These are phyloP conservation scores for Vigna radiata DNA, from an alignment of 306 rosid species.

Conservation along the genomic window DNA sequence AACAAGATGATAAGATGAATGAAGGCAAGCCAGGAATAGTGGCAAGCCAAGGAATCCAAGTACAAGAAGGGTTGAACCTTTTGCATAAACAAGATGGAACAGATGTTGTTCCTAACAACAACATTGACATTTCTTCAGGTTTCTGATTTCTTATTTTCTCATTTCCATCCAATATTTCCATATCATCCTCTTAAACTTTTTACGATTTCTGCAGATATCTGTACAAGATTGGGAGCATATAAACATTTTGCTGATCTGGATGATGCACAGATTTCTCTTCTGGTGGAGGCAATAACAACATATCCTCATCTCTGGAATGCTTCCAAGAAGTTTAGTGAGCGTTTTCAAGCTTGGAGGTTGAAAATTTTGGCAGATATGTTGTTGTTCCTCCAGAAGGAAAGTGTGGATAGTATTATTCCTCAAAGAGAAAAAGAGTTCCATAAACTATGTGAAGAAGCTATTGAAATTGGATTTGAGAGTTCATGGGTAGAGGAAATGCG, in stretches of 20 bases:
- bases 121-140: not conserved
- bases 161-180: not conserved
- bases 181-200: not conserved
- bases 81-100: not conserved
- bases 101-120: not conserved
- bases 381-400: conserved; percentile 28
- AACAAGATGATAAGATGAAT: not conserved
- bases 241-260: conserved; percentile 24
- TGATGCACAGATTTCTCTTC: conserved; percentile 33
- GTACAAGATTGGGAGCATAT: conserved; percentile 6
- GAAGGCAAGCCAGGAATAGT: not conserved
- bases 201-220: not conserved
- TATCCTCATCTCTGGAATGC: conserved; percentile 39
- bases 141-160: not conserved
- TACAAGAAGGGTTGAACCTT: not conserved
- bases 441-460: conserved; percentile 20
- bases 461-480: conserved; percentile 11
- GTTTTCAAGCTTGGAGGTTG: conserved; percentile 35
- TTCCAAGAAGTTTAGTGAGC: not conserved
- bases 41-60: not conserved
- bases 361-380: not conserved
- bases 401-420: not conserved
- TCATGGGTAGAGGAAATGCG: conserved; percentile 41
- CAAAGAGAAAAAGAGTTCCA: conserved; percentile 5
- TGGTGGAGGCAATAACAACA: conserved; percentile 6